These are phyloP conservation scores for Toxoplasma gondii DNA, from an alignment of 169 alveolate genomes.

Conservation along the genomic window DNA sequence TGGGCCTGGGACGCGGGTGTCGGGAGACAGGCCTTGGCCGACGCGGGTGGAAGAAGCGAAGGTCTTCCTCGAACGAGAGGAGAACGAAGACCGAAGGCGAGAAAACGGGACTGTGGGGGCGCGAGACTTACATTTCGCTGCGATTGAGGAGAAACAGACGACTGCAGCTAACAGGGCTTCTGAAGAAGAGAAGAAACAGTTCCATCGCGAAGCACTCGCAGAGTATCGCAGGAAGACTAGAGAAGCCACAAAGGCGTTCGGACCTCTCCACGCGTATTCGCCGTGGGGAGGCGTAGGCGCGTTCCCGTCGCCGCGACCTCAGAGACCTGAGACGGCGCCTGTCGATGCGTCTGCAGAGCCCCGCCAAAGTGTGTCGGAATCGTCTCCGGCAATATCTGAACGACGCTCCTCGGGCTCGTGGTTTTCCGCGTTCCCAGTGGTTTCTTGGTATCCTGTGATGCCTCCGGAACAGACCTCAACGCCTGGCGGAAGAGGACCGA, in stretches of 20 bases:
- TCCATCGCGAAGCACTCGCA: neutral
- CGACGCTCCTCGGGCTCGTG: neutral
- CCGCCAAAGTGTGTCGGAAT: neutral
- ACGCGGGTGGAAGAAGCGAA: too few species aligned
- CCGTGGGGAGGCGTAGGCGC: neutral
- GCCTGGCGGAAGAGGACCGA: too few species aligned
- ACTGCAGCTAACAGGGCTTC: neutral
- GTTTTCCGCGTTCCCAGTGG: neutral
- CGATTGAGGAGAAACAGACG: neutral
- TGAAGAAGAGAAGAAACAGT: neutral
- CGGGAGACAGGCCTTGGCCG: too few species aligned
- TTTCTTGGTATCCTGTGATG: too few species aligned
- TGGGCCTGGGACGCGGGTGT: too few species aligned
- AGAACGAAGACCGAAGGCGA: too few species aligned
- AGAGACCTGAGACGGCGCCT: neutral
- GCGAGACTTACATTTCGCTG: too few species aligned
- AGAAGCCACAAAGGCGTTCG: neutral
- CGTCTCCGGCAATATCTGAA: neutral
- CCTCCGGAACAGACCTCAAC: too few species aligned
- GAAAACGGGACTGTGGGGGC: too few species aligned
- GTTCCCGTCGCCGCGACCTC: neutral
- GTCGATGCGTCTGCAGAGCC: neutral
- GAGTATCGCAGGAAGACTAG: neutral
- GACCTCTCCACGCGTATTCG: neutral
- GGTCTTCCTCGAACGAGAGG: too few species aligned